Evolutionary conservation across 768 basidiomycete species (phyloP), one percentile per base, ranked within the genome.

Genomic region (Leccinum truebloodii): DNA sequence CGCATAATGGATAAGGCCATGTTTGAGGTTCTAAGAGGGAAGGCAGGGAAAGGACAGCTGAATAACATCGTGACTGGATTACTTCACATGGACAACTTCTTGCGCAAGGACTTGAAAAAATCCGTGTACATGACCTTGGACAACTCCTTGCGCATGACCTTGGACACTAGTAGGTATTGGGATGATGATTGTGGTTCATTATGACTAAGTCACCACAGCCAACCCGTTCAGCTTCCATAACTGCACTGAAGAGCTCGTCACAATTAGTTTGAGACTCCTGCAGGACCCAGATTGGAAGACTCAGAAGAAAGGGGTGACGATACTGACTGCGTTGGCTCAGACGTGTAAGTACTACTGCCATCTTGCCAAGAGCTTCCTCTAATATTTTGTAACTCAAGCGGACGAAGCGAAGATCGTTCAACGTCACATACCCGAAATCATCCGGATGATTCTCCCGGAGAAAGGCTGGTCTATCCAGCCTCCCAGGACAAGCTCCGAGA

Each of bases 221-320:
- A 7, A 52, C 20, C 10, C 32, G 12, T n/a, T 20, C 6, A 9
- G n/a, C 24, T 24, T 24, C 24, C 24, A 24, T 22, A 6, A 20
- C 5, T 18, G 52, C 14, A 16, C 67, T 6, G 7, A 6, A 3
- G 37, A 61, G 3, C 65, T 70, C 1, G 59, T 71, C 4, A 4
- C 24, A 1, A 59, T 37, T 9, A 58, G 67, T 55, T n/a, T 71
- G 53, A 3, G 34, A 2, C 39, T 46, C 16, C 34, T 69, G 6
- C 6, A 3, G 14, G 32, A 41, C 0, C 30, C 24, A 5, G n/a
- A 4, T 10, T 71, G 69, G 69, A 63, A 59, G 22, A n/a, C 8
- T 6, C 69, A 67, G 59, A 70, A 69, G 22, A 67, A 60, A 5
- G 69, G 65, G 2, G 65, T 68, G 49, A 63, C 51, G 6, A 68